Evolutionary conservation across 2,329 filamentous ascomycete genomes (phyloP), one percentile per base, ranked within the genome.

Genomic region (Elsinoe arachidis): DNA sequence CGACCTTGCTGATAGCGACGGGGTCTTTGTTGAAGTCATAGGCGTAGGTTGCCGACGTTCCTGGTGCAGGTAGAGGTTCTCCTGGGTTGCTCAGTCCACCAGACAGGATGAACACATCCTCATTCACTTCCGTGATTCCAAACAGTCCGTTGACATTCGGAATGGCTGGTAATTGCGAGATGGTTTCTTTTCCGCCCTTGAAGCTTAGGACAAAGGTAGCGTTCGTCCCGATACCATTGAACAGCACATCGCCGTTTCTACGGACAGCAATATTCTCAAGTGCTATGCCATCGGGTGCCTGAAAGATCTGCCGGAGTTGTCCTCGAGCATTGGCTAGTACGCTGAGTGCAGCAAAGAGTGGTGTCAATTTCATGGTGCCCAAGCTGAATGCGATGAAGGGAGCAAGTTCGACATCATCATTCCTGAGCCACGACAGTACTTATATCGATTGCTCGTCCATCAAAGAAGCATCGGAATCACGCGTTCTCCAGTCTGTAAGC

Each of bases 191-290:
- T 2, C 49, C 49, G n/a, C 26, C 49, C 17, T 37, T 35, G 49
- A 53, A 53, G 49, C 33, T 38, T 10, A 53, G 34, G 2, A 39
- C 12, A 53, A 39, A 53, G n/a, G 49, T 53, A 14, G 49, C 33
- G 21, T 37, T 37, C 7, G 49, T 15, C 3, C 34, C 49, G 11
- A 37, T 39, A 3, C 34, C 49, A 12, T 53, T 53, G 49, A 53
- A 53, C 1, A 53, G 49, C 12, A 53, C 35, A 15, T 53, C 33
- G 6, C 49, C 49, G 14, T 38, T 53, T 5, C 19, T 21, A 12
- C 49, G 49, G 9, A 53, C 49, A 26, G 49, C 49, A 14, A 53
- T 17, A 19, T 53, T 53, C 34, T 53, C 49, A n/a, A 53, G 49
- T 2, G 35, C 10, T 53, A 21, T 15, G 10, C 49, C 49, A 26